These are phyloP conservation scores for Rhynchospora breviuscula DNA, from an alignment of 176 grass and related monocot genomes.

Conservation along the genomic window DNA sequence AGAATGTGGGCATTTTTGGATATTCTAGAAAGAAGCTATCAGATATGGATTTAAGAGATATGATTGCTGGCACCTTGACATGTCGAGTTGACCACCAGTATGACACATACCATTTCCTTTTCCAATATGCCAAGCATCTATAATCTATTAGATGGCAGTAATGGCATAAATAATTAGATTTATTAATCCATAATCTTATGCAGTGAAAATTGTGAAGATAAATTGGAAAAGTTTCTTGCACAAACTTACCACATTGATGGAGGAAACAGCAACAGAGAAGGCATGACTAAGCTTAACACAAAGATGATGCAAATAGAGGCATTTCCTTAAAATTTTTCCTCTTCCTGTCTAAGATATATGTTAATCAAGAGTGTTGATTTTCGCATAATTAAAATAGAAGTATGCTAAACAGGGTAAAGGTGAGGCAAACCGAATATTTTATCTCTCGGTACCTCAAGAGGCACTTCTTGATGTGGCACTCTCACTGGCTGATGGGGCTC, in stretches of 20 bases:
- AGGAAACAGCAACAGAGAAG: slow-evolving; percentile 72
- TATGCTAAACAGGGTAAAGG: slow-evolving; percentile 43
- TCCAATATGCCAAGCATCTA: background rate
- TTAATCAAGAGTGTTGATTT: slow-evolving; percentile 1
- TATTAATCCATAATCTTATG: background rate
- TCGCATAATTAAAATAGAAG: background rate
- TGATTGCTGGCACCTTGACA: slow-evolving; percentile 81
- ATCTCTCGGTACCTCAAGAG: slow-evolving; percentile 94
- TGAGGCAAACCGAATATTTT: slow-evolving; percentile 87
- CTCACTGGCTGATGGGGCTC: slow-evolving; percentile 56
- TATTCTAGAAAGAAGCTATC: slow-evolving; percentile 77
- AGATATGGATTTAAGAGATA: slow-evolving; percentile 68
- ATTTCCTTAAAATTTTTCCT: background rate
- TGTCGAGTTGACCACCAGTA: slow-evolving; percentile 94
- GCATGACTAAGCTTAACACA: slow-evolving; percentile 69
- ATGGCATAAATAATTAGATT: background rate
- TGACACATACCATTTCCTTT: slow-evolving; percentile 19
- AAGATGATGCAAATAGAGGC: slow-evolving; percentile 78
- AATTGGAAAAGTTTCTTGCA: slow-evolving; percentile 77
- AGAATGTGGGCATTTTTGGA: slow-evolving; percentile 96
- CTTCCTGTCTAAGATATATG: background rate
- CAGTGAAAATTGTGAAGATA: slow-evolving; percentile 91
- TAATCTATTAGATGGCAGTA: background rate
- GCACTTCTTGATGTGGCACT: slow-evolving; percentile 82
- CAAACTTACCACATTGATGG: slow-evolving; percentile 80